These are phyloP conservation scores for Stagonosporopsis rhizophila DNA, from an alignment of 2,329 filamentous ascomycete species.

Conservation along the genomic window DNA sequence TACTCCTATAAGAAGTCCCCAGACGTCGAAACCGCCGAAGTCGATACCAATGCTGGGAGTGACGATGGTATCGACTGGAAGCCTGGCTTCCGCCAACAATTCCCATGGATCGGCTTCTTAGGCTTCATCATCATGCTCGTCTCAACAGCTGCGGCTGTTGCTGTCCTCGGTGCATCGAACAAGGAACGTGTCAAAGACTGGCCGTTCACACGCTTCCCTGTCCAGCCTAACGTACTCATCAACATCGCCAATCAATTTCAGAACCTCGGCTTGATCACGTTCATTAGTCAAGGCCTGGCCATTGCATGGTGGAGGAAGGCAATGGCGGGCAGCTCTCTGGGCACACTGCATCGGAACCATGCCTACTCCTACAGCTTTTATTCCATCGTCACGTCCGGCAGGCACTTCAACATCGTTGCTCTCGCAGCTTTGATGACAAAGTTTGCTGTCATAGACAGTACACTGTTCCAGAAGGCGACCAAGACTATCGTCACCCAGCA, in stretches of 20 bases:
- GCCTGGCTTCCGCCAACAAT: slow-evolving; percentile 31
- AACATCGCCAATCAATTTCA: slow-evolving; percentile 37
- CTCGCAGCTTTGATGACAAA: slow-evolving; percentile 37
- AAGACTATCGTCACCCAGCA: slow-evolving; percentile 29
- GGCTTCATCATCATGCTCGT: slow-evolving; percentile 28
- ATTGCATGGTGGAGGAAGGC: slow-evolving; percentile 39
- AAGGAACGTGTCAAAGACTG: slow-evolving; percentile 28
- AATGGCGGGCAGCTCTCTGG: slow-evolving; percentile 28
- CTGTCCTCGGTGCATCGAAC: slow-evolving; percentile 23
- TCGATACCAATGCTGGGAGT: slow-evolving; percentile 7
- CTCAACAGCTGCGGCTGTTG: slow-evolving; percentile 29
- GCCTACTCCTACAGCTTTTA: slow-evolving; percentile 37
- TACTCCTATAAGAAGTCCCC: slow-evolving; percentile 13
- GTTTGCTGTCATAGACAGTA: slow-evolving; percentile 35
- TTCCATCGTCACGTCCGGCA: slow-evolving; percentile 28
- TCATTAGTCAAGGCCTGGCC: slow-evolving; percentile 33
- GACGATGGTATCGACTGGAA: slow-evolving; percentile 34
- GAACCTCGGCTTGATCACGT: slow-evolving; percentile 31
- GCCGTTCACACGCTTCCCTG: slow-evolving; percentile 25
- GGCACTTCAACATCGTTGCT: slow-evolving; percentile 34
- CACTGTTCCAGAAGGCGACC: slow-evolving; percentile 33
- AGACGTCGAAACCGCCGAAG: slow-evolving; percentile 18
- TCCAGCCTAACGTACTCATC: slow-evolving; percentile 36
- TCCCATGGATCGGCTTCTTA: slow-evolving; percentile 32
- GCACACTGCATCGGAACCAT: slow-evolving; percentile 29